Percentiles rank a stretch among this genome's conserved stretches.
phyloP scores from a whole-genome alignment of 352 stramenopile genomes.

The Phytopythium ostracodes region DNA sequence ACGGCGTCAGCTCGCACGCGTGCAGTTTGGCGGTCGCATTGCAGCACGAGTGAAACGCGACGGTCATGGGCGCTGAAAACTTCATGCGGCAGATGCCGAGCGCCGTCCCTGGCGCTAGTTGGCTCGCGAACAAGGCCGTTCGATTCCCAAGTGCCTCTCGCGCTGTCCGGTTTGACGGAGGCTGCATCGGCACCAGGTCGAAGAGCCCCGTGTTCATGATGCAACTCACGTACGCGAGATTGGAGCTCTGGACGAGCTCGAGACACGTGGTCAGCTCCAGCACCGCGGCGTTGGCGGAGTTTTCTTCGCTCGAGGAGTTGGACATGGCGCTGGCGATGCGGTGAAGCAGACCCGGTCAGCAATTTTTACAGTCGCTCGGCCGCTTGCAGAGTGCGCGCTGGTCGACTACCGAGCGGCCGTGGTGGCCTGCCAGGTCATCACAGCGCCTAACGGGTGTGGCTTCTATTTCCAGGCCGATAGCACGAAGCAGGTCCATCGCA shows the following conservation, averaged over 20 bases:
- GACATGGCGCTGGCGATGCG: neutral
- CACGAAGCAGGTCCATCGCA: too few relatives aligned
- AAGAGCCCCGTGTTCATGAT: constrained; percentile 67
- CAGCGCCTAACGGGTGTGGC: too few relatives aligned
- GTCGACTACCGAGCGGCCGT: too few relatives aligned
- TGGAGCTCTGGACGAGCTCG: constrained; percentile 25
- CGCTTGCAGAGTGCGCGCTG: too few relatives aligned
- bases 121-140: neutral
- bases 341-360: neutral
- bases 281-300: constrained; percentile 20
- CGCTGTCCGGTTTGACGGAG: neutral
- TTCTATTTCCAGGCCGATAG: too few relatives aligned
- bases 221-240: constrained; percentile 46
- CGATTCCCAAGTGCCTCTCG: neutral
- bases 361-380: too few relatives aligned
- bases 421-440: too few relatives aligned
- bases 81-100: constrained; percentile 29
- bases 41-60: constrained; percentile 35
- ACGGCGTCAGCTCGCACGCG: constrained; percentile 26
- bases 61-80: constrained; percentile 25
- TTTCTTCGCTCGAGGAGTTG: constrained; percentile 9
- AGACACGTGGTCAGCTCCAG: constrained; percentile 30
- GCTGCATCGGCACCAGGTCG: constrained; percentile 1
- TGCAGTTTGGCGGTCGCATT: constrained; percentile 13
- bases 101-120: neutral